phyloP scores from a whole-genome alignment of 306 rosid genomes.

The Rubus parviflorus region DNA sequence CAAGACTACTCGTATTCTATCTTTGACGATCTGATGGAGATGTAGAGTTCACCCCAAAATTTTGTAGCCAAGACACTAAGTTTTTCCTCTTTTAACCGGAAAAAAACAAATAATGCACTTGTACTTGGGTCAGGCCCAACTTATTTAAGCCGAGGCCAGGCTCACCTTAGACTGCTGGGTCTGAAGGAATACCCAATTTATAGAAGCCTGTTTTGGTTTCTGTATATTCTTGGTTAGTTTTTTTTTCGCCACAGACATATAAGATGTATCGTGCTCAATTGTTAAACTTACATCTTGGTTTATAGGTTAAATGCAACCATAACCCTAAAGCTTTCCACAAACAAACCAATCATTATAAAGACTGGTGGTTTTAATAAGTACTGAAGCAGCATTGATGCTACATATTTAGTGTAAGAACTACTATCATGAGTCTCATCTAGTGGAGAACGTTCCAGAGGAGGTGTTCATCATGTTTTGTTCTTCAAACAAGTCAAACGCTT shows the following conservation, averaged over 20 bases:
- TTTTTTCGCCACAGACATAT: no score
- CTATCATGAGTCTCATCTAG: conserved; percentile 4
- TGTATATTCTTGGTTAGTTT: no score
- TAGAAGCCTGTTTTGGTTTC: no score
- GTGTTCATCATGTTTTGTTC: neutral
- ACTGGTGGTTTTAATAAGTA: neutral
- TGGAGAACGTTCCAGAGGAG: neutral
- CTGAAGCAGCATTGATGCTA: conserved; percentile 17
- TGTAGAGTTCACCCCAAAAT: no score
- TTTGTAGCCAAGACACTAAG: no score
- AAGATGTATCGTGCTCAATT: neutral
- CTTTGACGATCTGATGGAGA: no score
- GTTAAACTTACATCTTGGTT: neutral
- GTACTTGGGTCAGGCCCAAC: neutral
- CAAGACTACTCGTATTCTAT: no score
- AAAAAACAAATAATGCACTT: neutral
- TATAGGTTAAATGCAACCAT: neutral
- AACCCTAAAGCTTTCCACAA: neutral
- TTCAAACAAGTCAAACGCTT: conserved; percentile 2
- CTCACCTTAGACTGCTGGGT: neutral
- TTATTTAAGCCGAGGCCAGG: neutral
- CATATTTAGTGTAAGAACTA: neutral
- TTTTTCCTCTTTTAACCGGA: no score
- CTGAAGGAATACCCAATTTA: neutral
- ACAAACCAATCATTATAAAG: neutral